Percentiles rank a stretch among this genome's conserved stretches.
phyloP scores from a whole-genome alignment of 768 basidiomycete genomes.

The Phylloporus sp. region DNA sequence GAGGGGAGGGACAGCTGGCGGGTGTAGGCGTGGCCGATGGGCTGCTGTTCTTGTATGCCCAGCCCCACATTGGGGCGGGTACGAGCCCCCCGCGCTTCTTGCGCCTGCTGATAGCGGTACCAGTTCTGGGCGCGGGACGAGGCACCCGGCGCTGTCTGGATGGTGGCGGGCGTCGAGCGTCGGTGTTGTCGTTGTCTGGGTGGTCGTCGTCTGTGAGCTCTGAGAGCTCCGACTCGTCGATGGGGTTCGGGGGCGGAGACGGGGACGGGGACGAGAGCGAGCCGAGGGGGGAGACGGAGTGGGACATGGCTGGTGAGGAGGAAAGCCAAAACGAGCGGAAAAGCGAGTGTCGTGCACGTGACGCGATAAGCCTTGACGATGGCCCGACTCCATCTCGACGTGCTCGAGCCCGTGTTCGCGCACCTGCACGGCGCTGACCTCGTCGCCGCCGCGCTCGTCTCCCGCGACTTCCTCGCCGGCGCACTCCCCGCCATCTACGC shows the following conservation, averaged over 20 bases:
- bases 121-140: constrained; percentile 2
- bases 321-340: constrained; percentile 10
- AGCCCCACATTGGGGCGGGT: constrained; percentile 83
- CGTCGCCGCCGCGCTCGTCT: constrained; percentile 58
- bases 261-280: constrained; percentile 72
- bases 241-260: constrained; percentile 43
- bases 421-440: constrained; percentile 52
- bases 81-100: constrained; percentile 66
- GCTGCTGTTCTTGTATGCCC: constrained; percentile 60
- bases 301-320: constrained; percentile 16
- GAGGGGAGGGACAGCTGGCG: constrained; percentile 2
- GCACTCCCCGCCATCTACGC: constrained; percentile 62
- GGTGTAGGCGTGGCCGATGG: constrained; percentile 14
- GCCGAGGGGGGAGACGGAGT: constrained; percentile 39
- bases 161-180: constrained; percentile 13
- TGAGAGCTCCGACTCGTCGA: constrained; percentile 69
- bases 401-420: constrained; percentile 64
- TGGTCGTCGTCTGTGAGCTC: constrained; percentile 83
- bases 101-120: constrained; percentile 27
- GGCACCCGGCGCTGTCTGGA: constrained; percentile 9
- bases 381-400: constrained; percentile 51
- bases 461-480: constrained; percentile 59
- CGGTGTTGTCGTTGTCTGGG: constrained; percentile 33
- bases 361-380: constrained; percentile 44
- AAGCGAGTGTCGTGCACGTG: constrained; percentile 9